phyloP scores from a whole-genome alignment of 257 asterid genomes.

The Gentiana dahurica region DNA sequence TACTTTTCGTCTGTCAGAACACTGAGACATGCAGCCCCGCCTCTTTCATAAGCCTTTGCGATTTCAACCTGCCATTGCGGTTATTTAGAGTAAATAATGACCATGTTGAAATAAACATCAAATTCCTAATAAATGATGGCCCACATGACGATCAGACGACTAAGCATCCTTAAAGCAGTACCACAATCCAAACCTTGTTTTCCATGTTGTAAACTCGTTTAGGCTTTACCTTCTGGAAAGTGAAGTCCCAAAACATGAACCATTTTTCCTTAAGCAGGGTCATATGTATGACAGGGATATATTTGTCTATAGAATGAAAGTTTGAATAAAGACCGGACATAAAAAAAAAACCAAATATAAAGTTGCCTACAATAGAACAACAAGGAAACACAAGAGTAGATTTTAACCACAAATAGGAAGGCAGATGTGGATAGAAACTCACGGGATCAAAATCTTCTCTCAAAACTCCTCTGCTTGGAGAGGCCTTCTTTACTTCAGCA shows the following conservation, averaged over 20 bases:
- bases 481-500: slow-evolving; percentile 96
- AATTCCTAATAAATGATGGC: no score
- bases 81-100: slow-evolving; percentile 9
- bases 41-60: slow-evolving; percentile 90
- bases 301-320: no score
- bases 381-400: not conserved
- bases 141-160: no score
- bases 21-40: slow-evolving; percentile 94
- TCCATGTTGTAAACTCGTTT: not conserved
- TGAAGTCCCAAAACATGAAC: no score
- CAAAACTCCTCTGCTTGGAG: slow-evolving; percentile 80
- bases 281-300: no score
- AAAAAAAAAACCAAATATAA: not conserved
- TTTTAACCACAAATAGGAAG: no score
- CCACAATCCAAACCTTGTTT: not conserved
- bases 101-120: not conserved
- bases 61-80: slow-evolving; percentile 54
- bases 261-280: no score
- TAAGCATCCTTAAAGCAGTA: not conserved
- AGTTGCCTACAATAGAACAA: not conserved
- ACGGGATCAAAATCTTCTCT: slow-evolving; percentile 89
- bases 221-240: no score
- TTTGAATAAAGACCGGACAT: not conserved
- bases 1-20: slow-evolving; percentile 77
- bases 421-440: slow-evolving; percentile 16